Conservation (phyloP, 1,284 basidiomycete species). For the Tilletia setariae region DNA sequence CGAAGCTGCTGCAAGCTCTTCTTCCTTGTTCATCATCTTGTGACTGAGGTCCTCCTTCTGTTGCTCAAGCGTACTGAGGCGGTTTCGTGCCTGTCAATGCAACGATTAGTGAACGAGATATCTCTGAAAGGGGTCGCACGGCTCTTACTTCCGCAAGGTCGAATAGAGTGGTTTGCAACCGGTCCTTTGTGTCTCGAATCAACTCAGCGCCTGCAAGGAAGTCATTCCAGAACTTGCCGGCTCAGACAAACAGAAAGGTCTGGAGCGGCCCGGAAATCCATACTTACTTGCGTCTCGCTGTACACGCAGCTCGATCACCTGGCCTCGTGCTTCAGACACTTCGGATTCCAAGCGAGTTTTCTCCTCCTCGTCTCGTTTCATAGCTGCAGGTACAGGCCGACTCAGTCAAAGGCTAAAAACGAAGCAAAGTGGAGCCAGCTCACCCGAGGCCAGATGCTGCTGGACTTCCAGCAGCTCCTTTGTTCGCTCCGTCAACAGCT, state of each 20-base stretch:
- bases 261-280: too few species aligned
- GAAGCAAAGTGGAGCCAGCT: neutral
- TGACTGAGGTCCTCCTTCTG: neutral
- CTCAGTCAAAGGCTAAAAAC: neutral
- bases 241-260: too few species aligned
- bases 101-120: neutral
- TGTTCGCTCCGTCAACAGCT: neutral
- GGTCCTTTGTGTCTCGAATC: slow-evolving; percentile 10
- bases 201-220: neutral
- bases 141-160: slow-evolving; percentile 1
- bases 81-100: neutral
- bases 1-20: neutral
- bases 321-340: neutral
- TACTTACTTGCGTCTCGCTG: slow-evolving; percentile 9
- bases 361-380: slow-evolving; percentile 11
- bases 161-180: neutral
- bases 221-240: neutral
- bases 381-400: neutral
- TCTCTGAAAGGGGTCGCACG: neutral
- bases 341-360: neutral
- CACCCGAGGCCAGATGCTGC: neutral
- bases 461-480: neutral
- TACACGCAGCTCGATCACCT: slow-evolving; percentile 5
- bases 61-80: neutral
- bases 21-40: slow-evolving; percentile 4